Evolutionary conservation across 345 rosid genomes (phyloP).

Genomic region (Zanthoxylum bungeanum): DNA sequence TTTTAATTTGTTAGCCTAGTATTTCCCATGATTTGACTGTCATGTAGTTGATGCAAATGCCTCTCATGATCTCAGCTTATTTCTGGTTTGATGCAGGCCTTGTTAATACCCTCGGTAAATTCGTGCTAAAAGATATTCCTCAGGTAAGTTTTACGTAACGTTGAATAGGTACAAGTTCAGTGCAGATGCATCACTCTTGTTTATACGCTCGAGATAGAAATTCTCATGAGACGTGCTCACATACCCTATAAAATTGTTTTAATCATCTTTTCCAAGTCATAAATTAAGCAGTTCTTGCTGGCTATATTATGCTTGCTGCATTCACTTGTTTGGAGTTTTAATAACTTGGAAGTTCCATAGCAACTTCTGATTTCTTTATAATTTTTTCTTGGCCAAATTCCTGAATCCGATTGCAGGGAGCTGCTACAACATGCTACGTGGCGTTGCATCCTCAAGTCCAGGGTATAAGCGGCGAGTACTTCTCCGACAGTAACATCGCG

Average conservation of each 20-base stretch:
- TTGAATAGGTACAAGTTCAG: not conserved
- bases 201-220: not conserved
- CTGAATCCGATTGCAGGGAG: conserved; percentile 37
- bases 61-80: not conserved
- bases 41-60: not conserved
- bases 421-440: conserved; percentile 61
- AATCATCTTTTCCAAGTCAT: not conserved
- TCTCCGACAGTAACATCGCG: conserved; percentile 38
- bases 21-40: not conserved
- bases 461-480: conserved; percentile 49
- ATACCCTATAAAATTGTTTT: not conserved
- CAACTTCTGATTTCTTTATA: not conserved
- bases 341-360: not conserved
- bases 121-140: conserved; percentile 39
- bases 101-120: conserved; percentile 27
- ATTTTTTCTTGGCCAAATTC: no score
- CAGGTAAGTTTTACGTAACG: conserved; percentile 34
- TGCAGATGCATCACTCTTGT: not conserved
- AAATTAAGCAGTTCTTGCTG: not conserved
- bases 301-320: not conserved
- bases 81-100: conserved; percentile 34
- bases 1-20: not conserved
- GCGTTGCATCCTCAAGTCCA: conserved; percentile 58
- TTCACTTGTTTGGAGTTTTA: not conserved
- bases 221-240: not conserved